These are phyloP conservation scores for Penicillium nordicum DNA, from an alignment of 2,329 filamentous ascomycete genomes.

Conservation along the genomic window DNA sequence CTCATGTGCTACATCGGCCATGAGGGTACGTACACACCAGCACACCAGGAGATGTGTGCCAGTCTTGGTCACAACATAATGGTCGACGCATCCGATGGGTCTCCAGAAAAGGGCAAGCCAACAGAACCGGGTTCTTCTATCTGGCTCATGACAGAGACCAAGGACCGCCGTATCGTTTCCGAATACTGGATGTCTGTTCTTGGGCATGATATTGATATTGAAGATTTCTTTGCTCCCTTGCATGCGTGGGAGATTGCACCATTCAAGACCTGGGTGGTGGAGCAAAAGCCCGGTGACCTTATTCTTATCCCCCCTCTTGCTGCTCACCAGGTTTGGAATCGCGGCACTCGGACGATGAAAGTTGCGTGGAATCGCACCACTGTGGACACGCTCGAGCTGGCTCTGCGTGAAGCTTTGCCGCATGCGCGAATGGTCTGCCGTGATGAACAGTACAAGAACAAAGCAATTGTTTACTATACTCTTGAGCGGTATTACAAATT, in stretches of 20 bases:
- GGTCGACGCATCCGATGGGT: constrained; percentile 75
- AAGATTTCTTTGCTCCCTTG: constrained; percentile 93
- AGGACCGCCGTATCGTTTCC: constrained; percentile 82
- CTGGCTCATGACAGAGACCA: constrained; percentile 98
- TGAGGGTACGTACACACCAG: constrained; percentile 93
- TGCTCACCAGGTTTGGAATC: constrained; percentile 97
- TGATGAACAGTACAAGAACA: constrained; percentile 98
- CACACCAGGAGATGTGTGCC: constrained; percentile 96
- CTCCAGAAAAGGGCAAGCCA: constrained; percentile 64
- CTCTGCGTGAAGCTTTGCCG: constrained; percentile 80
- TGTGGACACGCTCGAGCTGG: constrained; percentile 82
- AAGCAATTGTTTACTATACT: constrained; percentile 88
- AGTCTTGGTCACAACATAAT: constrained; percentile 96
- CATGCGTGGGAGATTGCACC: constrained; percentile 94
- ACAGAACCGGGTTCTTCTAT: constrained; percentile 81
- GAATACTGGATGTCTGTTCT: constrained; percentile 93
- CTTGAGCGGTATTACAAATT: constrained; percentile 70
- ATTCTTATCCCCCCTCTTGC: constrained; percentile 90
- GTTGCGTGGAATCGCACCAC: constrained; percentile 97
- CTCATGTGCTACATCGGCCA: constrained; percentile 98
- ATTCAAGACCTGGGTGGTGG: constrained; percentile 87
- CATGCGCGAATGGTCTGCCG: constrained; percentile 88
- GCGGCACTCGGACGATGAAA: constrained; percentile 93
- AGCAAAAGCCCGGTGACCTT: constrained; percentile 86
- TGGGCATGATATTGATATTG: constrained; percentile 94